phyloP scores from a whole-genome alignment of 2,329 filamentous ascomycete species.

The Phyllosticta ampelicida region DNA sequence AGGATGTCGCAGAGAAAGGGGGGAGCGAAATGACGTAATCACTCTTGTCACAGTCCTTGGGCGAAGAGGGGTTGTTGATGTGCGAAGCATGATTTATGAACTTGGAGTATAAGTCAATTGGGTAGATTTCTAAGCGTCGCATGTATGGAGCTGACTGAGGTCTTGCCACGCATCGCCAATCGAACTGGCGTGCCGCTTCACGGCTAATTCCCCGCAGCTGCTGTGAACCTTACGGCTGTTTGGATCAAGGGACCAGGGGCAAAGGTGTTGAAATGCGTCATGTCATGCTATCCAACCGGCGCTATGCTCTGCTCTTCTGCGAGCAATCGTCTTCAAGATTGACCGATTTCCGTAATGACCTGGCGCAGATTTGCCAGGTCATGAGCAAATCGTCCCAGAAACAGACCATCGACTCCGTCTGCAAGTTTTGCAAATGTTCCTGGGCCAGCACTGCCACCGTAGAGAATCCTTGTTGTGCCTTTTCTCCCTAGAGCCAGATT shows the following conservation, averaged over 20 bases:
- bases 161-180: not conserved
- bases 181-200: not conserved
- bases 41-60: not conserved
- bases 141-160: not conserved
- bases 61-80: not conserved
- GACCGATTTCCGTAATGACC: constrained; percentile 61
- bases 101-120: not conserved
- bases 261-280: not conserved
- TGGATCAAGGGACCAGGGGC: not conserved
- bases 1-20: not conserved
- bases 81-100: not conserved
- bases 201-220: not conserved
- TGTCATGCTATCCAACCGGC: no score
- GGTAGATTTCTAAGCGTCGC: not conserved
- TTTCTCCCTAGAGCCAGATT: constrained; percentile 41
- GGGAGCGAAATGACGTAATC: constrained; percentile 1
- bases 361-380: constrained; percentile 59
- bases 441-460: constrained; percentile 73
- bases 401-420: constrained; percentile 66
- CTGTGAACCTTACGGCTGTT: not conserved
- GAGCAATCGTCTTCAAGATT: constrained; percentile 18
- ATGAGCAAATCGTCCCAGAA: constrained; percentile 72
- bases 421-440: constrained; percentile 60
- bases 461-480: constrained; percentile 58
- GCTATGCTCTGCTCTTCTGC: not conserved